Base-by-base conservation (phyloP, 192 early-diverging fungal genomes). In the Coemansia erecta region DNA sequence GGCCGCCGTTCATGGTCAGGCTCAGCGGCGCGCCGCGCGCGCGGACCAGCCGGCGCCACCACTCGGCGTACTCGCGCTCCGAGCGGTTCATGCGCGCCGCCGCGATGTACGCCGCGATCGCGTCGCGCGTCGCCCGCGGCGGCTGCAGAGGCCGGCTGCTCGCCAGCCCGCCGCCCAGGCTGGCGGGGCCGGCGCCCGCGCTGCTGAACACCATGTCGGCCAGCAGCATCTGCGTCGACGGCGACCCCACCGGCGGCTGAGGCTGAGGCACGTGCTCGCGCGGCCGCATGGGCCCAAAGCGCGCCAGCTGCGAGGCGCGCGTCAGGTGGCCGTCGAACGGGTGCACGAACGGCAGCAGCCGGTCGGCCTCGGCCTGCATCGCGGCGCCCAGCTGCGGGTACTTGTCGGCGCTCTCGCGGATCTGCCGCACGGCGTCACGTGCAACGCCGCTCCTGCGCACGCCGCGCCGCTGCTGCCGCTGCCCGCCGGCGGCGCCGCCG, bases 31-130 rank as follows among this genome's bases (percentile, higher is more conserved):
- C 53, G 1, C 75, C 75, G 33, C 69, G 68, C 19, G 41, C 59
- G 1, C 43, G 15, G 19, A 78, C 59, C 54, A 78, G 59, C 24
- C 75, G 61, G 17, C 66, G 68, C 75, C 75, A 78, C 75, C 75
- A 78, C 59, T 78, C 68, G 11, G 56, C 64, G 47, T 78, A 78
- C 75, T 78, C 75, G 64, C 75, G 68, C 44, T 77, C 68, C 4
- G 74, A 71, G 11, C 68, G 64, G 18, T 57, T 61, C 51, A 66
- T 35, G 1, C 59, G 61, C 49, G 66, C 74, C 2, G 50, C 46
- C 8, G 10, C 60, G 4, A 71, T 60, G 35, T 63, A 52, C 22
- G 64, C 64, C 6, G 7, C 42, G 6, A 68, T 19, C 8, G 68
- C 61, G 11, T 77, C 74, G 18, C 61, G 57, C 0, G 65, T 68